Base-by-base conservation (phyloP, 2,329 filamentous ascomycete genomes). In the Pseudogymnoascus sp. region DNA sequence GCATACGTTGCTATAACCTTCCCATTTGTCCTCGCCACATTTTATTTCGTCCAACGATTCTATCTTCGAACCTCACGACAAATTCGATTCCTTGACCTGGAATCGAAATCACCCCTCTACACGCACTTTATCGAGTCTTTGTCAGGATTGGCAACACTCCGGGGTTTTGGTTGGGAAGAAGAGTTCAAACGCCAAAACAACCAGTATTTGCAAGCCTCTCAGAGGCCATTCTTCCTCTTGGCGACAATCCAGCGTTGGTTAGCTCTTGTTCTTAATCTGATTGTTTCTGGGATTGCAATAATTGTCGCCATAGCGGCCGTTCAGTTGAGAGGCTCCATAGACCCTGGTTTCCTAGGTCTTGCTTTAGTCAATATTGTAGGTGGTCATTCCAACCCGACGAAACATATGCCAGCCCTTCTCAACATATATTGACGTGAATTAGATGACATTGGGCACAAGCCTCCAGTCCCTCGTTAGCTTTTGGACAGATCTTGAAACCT, bases 401-500 rank as follows among this genome's bases (percentile, higher is more conserved):
- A 18, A 54, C 43, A 18, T 30, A 30, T 54, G 25, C 14, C 8
- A 4, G 14, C n/a, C 8, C 22, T 30, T 50, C 4, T 6, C 8
- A 18, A 30, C 43, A 18, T 25, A 14, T 54, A 54, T 7, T 54
- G 28, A 54, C 28, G 25, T 8, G 6, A 32, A 12, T 54, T 54
- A 54, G 47, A 54, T 54, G 20, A 61, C 22, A 7, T 39, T 65
- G 14, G 57, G 32, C 35, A 22, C 22, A 9, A 61, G 78, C 61
- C 68, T 77, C 8, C 69, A 82, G n/a, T 74, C 82, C 6, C 69
- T 74, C 0, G 61, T 69, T 7, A 73, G 71, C 16, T 77, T 75
- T 50, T 85, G 81, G 81, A 84, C 82, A 0, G 75, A 76, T 41
- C 71, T 85, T 14, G 83, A 86, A 65, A 85, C 81, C 0, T 77